Conservation (phyloP, 768 basidiomycete species). For the Termitomyces sp. region DNA sequence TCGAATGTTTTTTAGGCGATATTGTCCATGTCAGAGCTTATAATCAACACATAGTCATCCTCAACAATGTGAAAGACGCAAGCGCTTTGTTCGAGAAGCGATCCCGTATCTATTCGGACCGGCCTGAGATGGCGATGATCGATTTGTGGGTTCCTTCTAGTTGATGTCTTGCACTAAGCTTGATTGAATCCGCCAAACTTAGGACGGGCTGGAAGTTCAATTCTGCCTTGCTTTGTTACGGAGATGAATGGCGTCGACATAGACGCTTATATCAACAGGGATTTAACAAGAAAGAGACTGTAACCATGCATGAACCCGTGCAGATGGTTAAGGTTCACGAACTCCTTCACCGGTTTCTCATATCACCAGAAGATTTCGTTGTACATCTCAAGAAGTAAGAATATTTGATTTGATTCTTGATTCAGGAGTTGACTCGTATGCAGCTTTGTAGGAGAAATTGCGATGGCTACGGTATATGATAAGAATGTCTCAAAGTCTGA, state of each 20-base stretch:
- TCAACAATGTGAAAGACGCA: no score
- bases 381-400: slow-evolving; percentile 7
- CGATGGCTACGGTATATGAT: slow-evolving; percentile 23
- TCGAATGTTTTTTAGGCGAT: background rate
- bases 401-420: background rate
- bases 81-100: no score
- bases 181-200: background rate
- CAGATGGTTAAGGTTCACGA: slow-evolving; percentile 22
- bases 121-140: slow-evolving; percentile 8
- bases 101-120: no score
- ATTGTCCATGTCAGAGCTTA: background rate
- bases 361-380: slow-evolving; percentile 14
- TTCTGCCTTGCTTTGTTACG: slow-evolving; percentile 22
- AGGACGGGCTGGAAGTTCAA: slow-evolving; percentile 31
- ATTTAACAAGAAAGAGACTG: slow-evolving; percentile 15
- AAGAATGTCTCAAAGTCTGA: slow-evolving; percentile 18
- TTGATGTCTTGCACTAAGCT: background rate
- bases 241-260: slow-evolving; percentile 24
- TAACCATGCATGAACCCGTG: slow-evolving; percentile 16
- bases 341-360: slow-evolving; percentile 12
- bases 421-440: background rate
- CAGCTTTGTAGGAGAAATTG: slow-evolving; percentile 9
- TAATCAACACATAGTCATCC: no score
- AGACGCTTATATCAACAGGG: slow-evolving; percentile 24
- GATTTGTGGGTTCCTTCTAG: slow-evolving; percentile 11